A percentile compares a stretch with the other conserved stretches of the same genome.
Conservation (phyloP, 257 asterid species). For the Primulina tabacum region DNA sequence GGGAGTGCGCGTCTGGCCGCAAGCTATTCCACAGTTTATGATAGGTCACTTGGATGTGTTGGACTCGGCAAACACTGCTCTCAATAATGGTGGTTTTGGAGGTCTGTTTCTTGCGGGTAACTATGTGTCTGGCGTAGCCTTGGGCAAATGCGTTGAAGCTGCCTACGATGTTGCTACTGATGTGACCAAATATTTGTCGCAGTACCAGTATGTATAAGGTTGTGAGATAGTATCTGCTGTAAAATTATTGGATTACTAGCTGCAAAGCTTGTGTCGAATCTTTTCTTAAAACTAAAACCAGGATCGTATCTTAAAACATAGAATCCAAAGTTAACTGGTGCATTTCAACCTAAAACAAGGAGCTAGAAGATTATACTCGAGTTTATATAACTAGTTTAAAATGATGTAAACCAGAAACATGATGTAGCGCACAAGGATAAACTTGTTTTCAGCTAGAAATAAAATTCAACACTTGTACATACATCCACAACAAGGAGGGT, state of each 20-base stretch:
- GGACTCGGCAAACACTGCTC: constrained; percentile 59
- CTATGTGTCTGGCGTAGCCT: constrained; percentile 85
- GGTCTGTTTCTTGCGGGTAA: constrained; percentile 92
- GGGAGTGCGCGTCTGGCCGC: constrained; percentile 89
- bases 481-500: not conserved
- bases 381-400: not conserved
- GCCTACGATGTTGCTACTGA: constrained; percentile 79
- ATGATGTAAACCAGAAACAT: not conserved
- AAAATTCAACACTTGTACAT: not conserved
- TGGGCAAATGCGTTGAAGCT: constrained; percentile 94
- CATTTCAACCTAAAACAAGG: not conserved
- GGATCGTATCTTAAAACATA: too few species aligned
- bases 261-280: not conserved
- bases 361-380: not conserved
- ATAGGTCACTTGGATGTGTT: constrained; percentile 81
- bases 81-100: constrained; percentile 48
- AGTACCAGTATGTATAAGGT: constrained; percentile 28
- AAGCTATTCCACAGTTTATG: constrained; percentile 90
- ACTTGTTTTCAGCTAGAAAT: not conserved
- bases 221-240: constrained; percentile 27
- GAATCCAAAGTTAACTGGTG: not conserved
- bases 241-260: constrained; percentile 19
- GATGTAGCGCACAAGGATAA: not conserved
- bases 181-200: constrained; percentile 64
- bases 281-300: too few species aligned